Evolutionary conservation across 257 asterid genomes (phyloP), one percentile per base, ranked within the genome.

Genomic region (Solanum ossicruentum): DNA sequence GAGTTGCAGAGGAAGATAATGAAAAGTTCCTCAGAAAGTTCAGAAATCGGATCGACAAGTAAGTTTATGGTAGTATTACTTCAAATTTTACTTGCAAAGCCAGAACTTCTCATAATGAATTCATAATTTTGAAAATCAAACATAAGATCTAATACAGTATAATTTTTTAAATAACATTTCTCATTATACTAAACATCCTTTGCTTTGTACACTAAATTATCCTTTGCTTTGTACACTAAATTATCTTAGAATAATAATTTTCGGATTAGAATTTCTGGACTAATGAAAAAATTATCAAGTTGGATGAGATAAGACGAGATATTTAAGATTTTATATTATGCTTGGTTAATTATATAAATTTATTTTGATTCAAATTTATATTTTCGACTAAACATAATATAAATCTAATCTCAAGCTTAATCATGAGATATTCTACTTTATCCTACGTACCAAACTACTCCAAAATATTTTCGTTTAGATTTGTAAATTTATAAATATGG

Each of bases 1-100:
- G 88, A 89, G 91, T 90, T 80, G 87, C 94, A 0, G 92, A 91
- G 78, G 95, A 93, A 85, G 97, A 93, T 84, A 89, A 91, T 67
- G 93, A 87, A 69, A 86, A 71, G 86, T 90, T 86, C 82, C 86
- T 93, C 91, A 85, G 82, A 65, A 93, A 89, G 84, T 77, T 91
- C 13, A 88, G 91, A 83, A 89, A 86, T 78, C 70, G 96, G 41
- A 86, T 91, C 39, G 93, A 92, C 47, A 88, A 89, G 95, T 93
- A 86, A 89, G 92, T 90, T 61, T 21, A 7, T 21, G 6, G 3
- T 7, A 2, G 61, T 26, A 3, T 1, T 73, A 17, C 28, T 12
- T 28, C n/a, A 51, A 58, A 66, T 23, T 66, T 15, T 32, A 18
- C n/a, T 66, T 13, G 73, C n/a, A 1, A n/a, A 7, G 12, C 12